Evolutionary conservation across 495 filamentous ascomycete genomes (phyloP), one percentile per base, ranked within the genome.

Genomic region (Podospora appendiculata): DNA sequence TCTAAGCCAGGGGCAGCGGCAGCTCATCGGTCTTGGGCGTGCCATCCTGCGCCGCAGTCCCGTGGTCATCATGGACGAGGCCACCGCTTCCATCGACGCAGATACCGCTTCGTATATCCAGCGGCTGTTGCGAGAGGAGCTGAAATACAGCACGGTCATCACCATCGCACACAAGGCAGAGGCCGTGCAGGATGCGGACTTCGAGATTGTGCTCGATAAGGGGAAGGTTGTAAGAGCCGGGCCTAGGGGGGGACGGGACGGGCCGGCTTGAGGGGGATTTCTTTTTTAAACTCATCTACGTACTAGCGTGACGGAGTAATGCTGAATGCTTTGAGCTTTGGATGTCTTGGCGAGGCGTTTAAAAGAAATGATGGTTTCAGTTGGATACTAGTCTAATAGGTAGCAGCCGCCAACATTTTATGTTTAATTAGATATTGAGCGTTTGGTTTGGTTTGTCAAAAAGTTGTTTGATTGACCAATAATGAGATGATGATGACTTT

Each of bases 91-190:
- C 12, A 89, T 95, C 54, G 89, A 95, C 58, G 76, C 76, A 54
- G 81, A 84, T 63, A 93, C 87, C 1, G 86, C 87, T n/a, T 67
- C 80, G 58, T 75, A 83, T 50, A 89, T 93, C 44, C 89, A 95
- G 71, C 74, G 81, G 58, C 72, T 93, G 35, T 62, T 95, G 50
- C 68, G 85, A 33, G 83, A 88, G 57, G 88, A 92, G 72, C 72
- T 93, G 70, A 72, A 66, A 45, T 71, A 83, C 38, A 90, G 86
- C 55, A 95, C 89, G 3, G 88, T 95, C 12, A 83, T 95, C 45
- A 90, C 87, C 4, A 90, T 95, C 68, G 89, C 89, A 41, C 89
- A 95, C 76, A 81, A 87, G 41, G 61, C 88, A 19, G 88, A 90
- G 63, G 87, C 87, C 18, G 86, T 90, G n/a, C 78, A 78, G 65